Evolutionary conservation across 1,284 basidiomycete species (phyloP).

Genomic region (Irpex sp.): DNA sequence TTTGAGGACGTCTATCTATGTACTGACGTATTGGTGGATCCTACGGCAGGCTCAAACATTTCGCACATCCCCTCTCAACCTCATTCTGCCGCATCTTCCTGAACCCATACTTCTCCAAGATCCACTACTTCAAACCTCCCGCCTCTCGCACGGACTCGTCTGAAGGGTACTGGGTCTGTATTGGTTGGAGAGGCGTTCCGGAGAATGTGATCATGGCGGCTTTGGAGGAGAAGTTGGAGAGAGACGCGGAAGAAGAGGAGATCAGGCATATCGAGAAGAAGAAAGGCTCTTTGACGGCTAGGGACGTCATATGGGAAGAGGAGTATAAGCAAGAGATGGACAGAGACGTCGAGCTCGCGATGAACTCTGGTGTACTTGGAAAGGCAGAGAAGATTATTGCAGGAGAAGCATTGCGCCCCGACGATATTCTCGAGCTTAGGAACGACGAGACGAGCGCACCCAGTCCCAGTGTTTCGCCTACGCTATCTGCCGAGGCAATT

Average conservation of each 20-base stretch:
- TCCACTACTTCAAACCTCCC: conserved; percentile 60
- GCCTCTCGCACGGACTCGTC: conserved; percentile 66
- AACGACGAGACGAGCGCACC: too few relatives aligned
- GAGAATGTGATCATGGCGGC: not conserved
- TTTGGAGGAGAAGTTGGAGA: not conserved
- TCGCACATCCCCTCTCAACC: conserved; percentile 58
- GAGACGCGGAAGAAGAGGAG: conserved; percentile 54
- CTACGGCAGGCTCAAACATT: conserved; percentile 68
- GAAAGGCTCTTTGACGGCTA: not conserved
- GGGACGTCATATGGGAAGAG: not conserved
- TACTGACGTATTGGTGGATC: not conserved
- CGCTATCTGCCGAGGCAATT: too few relatives aligned
- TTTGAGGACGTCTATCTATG: conserved; percentile 1
- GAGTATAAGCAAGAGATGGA: not conserved
- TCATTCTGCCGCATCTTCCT: conserved; percentile 51
- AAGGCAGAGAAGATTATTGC: not conserved
- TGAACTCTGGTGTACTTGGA: not conserved
- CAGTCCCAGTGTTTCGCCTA: too few relatives aligned
- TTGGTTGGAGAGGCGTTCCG: conserved; percentile 46
- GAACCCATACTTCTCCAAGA: conserved; percentile 53
- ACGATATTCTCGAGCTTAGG: too few relatives aligned
- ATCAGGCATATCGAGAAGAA: not conserved
- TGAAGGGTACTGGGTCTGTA: conserved; percentile 76
- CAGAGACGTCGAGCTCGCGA: not conserved
- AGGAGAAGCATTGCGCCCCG: not conserved